A percentile compares a stretch with the other conserved stretches of the same genome.
These are phyloP conservation scores for Beauveria medogensis DNA, from an alignment of 2,329 filamentous ascomycete genomes.

Conservation along the genomic window DNA sequence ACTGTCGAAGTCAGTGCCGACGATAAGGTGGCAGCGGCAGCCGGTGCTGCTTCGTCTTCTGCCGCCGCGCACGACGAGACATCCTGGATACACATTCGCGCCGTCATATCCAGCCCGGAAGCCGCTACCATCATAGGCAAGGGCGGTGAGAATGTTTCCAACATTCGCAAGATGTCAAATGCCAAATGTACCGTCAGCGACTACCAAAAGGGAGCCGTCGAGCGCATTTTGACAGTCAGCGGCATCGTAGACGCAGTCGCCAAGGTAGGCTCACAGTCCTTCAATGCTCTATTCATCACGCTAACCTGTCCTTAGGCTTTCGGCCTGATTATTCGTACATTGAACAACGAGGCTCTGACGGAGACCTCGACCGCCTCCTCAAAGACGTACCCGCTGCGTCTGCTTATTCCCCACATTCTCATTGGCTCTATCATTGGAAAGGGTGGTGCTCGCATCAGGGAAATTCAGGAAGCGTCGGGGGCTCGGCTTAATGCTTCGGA, in stretches of 20 bases:
- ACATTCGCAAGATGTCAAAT: conserved; percentile 88
- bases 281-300: not conserved
- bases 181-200: conserved; percentile 99
- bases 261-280: conserved; percentile 57
- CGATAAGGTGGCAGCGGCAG: conserved; percentile 34
- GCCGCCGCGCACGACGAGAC: conserved; percentile 73
- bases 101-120: conserved; percentile 94
- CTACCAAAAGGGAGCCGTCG: conserved; percentile 92
- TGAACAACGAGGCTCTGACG: conserved; percentile 92
- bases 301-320: conserved; percentile 60
- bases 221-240: conserved; percentile 95
- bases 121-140: conserved; percentile 98
- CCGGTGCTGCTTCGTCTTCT: conserved; percentile 27
- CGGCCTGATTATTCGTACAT: conserved; percentile 91
- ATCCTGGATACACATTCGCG: conserved; percentile 92
- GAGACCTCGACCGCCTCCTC: conserved; percentile 85
- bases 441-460: conserved; percentile 87
- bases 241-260: conserved; percentile 93
- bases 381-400: conserved; percentile 92
- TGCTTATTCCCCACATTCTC: conserved; percentile 91
- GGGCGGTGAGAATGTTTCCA: conserved; percentile 95
- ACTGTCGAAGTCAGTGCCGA: conserved; percentile 44
- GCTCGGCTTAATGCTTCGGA: conserved; percentile 95
- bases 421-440: conserved; percentile 99
- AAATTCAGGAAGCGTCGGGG: conserved; percentile 96